These are phyloP conservation scores for Neonectria neomacrospora DNA, from an alignment of 2,329 filamentous ascomycete genomes.

Conservation along the genomic window DNA sequence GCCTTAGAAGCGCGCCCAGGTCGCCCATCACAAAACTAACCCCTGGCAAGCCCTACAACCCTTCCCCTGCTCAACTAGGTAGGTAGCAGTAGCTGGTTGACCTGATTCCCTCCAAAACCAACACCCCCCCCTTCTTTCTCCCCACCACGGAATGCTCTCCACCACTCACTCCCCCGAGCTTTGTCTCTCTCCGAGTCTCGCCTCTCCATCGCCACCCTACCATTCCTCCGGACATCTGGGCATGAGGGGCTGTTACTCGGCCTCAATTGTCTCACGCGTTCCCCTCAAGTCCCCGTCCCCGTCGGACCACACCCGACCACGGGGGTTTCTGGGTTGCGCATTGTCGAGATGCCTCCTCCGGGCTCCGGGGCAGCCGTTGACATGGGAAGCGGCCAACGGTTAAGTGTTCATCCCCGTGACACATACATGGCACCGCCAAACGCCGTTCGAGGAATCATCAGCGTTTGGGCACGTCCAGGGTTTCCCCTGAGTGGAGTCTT, in stretches of 20 bases:
- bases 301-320: slow-evolving; percentile 8
- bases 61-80: slow-evolving; percentile 6
- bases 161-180: slow-evolving; percentile 20
- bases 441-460: neutral
- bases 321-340: neutral
- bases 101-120: neutral
- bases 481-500: neutral
- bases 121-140: neutral
- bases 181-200: neutral
- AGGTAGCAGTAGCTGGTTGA: neutral
- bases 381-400: too few species aligned
- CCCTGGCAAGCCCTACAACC: slow-evolving; percentile 21
- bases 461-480: slow-evolving; percentile 5
- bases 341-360: neutral
- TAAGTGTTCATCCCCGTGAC: neutral
- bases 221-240: slow-evolving; percentile 6
- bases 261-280: slow-evolving; percentile 1
- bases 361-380: neutral
- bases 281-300: slow-evolving; percentile 11
- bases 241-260: slow-evolving; percentile 11
- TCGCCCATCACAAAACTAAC: slow-evolving; percentile 4
- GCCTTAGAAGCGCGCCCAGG: slow-evolving; percentile 5
- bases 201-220: slow-evolving; percentile 15
- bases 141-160: slow-evolving; percentile 17
- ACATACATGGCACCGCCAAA: neutral